Conservation (phyloP, 1,284 basidiomycete species). For the Malassezia sp. region DNA sequence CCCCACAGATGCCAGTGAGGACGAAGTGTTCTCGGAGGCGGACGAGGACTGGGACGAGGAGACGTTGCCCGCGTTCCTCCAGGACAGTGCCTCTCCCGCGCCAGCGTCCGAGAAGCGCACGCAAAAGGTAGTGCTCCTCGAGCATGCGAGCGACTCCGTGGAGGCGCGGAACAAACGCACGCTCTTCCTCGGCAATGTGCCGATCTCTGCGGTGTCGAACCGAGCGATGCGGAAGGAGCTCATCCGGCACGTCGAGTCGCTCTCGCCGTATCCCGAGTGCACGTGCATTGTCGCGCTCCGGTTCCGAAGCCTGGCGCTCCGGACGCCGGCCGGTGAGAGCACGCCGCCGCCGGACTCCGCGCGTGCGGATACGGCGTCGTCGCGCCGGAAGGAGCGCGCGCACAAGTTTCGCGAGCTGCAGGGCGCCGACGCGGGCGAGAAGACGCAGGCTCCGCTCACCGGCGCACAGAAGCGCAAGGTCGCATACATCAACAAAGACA, state of each 20-base stretch:
- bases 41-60: slow-evolving; percentile 1
- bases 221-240: slow-evolving; percentile 52
- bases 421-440: slow-evolving; percentile 27
- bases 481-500: slow-evolving; percentile 79
- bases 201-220: slow-evolving; percentile 62
- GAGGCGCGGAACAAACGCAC: slow-evolving; percentile 61
- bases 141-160: slow-evolving; percentile 22
- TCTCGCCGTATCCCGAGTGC: slow-evolving; percentile 30
- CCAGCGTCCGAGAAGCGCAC: slow-evolving; percentile 17
- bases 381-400: slow-evolving; percentile 49
- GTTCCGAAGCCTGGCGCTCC: slow-evolving; percentile 45
- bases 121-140: slow-evolving; percentile 27
- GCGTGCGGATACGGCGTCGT: slow-evolving; percentile 39
- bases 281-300: slow-evolving; percentile 34
- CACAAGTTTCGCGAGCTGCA: slow-evolving; percentile 58
- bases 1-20: no score
- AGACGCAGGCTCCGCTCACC: slow-evolving; percentile 55
- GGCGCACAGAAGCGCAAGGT: slow-evolving; percentile 82
- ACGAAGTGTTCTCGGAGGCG: no score
- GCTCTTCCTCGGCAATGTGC: slow-evolving; percentile 84
- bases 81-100: slow-evolving; percentile 8
- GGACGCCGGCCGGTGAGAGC: slow-evolving; percentile 38
- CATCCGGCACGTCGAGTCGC: slow-evolving; percentile 42
- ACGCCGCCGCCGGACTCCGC: slow-evolving; percentile 27
- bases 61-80: background rate